These are phyloP conservation scores for Pulicaria dysenterica DNA, from an alignment of 129 eudicot genomes.

Conservation along the genomic window DNA sequence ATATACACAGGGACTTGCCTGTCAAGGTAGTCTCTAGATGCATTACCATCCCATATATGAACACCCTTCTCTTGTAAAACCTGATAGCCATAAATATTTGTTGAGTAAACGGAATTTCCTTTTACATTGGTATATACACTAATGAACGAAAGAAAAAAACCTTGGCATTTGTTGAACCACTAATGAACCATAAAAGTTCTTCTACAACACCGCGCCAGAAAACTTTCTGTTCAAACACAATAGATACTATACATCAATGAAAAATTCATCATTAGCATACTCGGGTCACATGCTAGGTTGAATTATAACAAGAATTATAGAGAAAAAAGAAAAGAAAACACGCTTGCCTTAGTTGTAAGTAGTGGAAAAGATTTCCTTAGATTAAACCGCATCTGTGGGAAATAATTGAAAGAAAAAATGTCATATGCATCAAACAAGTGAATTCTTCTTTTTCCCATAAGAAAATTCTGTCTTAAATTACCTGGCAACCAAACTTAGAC, in stretches of 20 bases:
- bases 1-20: constrained; percentile 44
- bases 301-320: too few species aligned
- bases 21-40: constrained; percentile 88
- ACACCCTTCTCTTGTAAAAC: constrained; percentile 79
- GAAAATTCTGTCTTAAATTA: constrained; percentile 11
- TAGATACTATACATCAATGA: neutral
- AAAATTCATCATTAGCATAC: neutral
- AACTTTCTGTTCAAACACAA: constrained; percentile 54
- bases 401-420: neutral
- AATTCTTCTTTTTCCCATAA: too few species aligned
- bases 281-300: too few species aligned
- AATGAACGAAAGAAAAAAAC: constrained; percentile 24
- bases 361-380: constrained; percentile 74
- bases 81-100: constrained; percentile 34
- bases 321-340: too few species aligned
- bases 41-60: constrained; percentile 92
- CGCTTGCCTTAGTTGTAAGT: constrained; percentile 82
- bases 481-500: constrained; percentile 94
- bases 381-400: constrained; percentile 80
- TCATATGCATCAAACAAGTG: neutral
- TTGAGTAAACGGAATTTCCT: too few species aligned
- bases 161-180: constrained; percentile 95
- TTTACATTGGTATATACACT: too few species aligned
- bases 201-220: constrained; percentile 96
- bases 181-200: constrained; percentile 93